These are phyloP conservation scores for Apophysomyces trapeziformis DNA, from an alignment of 371 early-diverging fungal species.

Conservation along the genomic window DNA sequence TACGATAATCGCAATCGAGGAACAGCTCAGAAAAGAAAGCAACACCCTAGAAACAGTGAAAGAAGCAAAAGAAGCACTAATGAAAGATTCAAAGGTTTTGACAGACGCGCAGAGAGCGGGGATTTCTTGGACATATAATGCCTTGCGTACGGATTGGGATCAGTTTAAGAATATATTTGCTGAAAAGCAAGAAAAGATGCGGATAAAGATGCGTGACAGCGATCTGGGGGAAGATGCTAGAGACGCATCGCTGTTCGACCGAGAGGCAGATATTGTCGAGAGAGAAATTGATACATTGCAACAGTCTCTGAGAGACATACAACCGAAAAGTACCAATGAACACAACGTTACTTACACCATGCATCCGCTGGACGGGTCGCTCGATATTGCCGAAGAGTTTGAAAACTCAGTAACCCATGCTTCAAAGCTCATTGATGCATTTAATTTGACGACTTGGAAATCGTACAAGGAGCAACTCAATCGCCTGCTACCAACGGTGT, in stretches of 20 bases:
- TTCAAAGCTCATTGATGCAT: slow-evolving; percentile 13
- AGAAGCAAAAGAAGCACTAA: neutral
- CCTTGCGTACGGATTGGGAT: neutral
- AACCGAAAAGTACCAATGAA: slow-evolving; percentile 8
- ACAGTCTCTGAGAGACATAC: slow-evolving; percentile 2
- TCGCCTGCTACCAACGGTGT: slow-evolving; percentile 19
- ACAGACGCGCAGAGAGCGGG: neutral
- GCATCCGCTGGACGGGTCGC: slow-evolving; percentile 39
- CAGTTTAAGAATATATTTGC: neutral
- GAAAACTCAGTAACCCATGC: slow-evolving; percentile 8
- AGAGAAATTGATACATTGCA: slow-evolving; percentile 6
- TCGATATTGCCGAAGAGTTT: slow-evolving; percentile 9
- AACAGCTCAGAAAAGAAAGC: neutral
- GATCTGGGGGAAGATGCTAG: neutral
- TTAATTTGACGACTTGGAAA: slow-evolving; percentile 33
- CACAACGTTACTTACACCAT: slow-evolving; percentile 6
- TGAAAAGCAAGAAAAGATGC: neutral
- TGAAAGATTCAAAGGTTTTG: neutral
- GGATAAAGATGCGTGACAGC: neutral
- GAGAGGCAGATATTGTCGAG: slow-evolving; percentile 1
- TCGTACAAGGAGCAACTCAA: slow-evolving; percentile 22
- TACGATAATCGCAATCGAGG: neutral
- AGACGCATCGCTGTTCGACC: neutral
- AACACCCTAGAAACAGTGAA: neutral
- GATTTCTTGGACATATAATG: neutral